phyloP scores from a whole-genome alignment of 768 basidiomycete species.

The Hygrocybe punicea region DNA sequence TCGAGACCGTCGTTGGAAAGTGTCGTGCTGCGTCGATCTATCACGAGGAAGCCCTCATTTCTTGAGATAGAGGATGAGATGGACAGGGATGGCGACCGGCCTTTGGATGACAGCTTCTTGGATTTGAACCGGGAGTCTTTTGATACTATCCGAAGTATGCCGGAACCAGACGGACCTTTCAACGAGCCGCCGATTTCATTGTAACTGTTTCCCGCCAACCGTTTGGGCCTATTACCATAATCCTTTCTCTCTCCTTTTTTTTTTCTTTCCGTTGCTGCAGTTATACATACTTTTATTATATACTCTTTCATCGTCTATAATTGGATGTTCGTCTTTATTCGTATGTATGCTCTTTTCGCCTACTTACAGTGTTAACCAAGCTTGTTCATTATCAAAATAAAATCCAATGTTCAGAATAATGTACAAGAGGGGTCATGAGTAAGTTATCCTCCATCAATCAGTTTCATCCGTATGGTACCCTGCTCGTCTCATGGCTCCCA shows the following conservation, averaged over 20 bases:
- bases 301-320: neutral
- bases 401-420: too few relatives aligned
- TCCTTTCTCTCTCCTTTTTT: neutral
- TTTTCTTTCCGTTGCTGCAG: neutral
- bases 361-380: too few relatives aligned
- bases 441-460: constrained; percentile 37
- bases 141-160: constrained; percentile 42
- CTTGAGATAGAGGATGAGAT: constrained; percentile 61
- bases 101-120: constrained; percentile 43
- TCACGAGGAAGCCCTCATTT: constrained; percentile 70
- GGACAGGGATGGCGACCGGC: constrained; percentile 33
- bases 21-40: constrained; percentile 45
- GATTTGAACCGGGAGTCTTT: constrained; percentile 53
- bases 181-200: neutral
- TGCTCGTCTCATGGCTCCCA: constrained; percentile 83
- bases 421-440: neutral
- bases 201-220: neutral
- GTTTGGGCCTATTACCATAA: neutral
- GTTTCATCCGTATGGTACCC: constrained; percentile 88
- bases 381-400: too few relatives aligned
- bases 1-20: constrained; percentile 39
- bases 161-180: constrained; percentile 5
- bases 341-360: neutral
- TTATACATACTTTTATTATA: too few relatives aligned
- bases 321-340: too few relatives aligned